Conservation (phyloP, 2,329 filamentous ascomycete species). For the Xylariaceae sp. region DNA sequence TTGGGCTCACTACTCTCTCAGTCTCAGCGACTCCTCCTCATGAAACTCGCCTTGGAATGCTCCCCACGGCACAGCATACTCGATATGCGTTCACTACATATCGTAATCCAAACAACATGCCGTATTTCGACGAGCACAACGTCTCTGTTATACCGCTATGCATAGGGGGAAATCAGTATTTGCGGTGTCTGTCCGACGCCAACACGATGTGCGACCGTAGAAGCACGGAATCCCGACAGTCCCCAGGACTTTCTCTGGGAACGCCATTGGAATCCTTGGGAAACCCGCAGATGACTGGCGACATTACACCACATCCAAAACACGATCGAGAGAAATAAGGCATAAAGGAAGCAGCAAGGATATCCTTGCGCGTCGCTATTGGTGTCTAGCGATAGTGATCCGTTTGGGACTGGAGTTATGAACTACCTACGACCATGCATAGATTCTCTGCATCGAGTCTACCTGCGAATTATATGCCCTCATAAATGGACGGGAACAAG, state of each 20-base stretch:
- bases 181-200: neutral
- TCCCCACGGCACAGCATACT: neutral
- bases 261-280: conserved; percentile 7
- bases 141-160: neutral
- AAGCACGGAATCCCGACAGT: neutral
- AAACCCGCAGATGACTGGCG: neutral
- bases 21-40: neutral
- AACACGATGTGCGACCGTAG: neutral
- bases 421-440: too few relatives aligned
- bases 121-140: neutral
- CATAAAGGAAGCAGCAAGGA: conserved; percentile 9
- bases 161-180: neutral
- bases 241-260: conserved; percentile 5
- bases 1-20: neutral
- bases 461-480: too few relatives aligned
- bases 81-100: neutral
- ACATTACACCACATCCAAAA: neutral
- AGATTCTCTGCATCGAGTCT: too few relatives aligned
- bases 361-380: conserved; percentile 16
- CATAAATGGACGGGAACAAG: too few relatives aligned
- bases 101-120: neutral
- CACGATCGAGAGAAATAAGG: neutral
- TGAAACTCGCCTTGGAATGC: neutral
- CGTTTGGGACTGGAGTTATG: neutral
- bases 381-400: conserved; percentile 9